Evolutionary conservation across 495 filamentous ascomycete species (phyloP), one percentile per base, ranked within the genome.

Genomic region (Penicillium lividum): DNA sequence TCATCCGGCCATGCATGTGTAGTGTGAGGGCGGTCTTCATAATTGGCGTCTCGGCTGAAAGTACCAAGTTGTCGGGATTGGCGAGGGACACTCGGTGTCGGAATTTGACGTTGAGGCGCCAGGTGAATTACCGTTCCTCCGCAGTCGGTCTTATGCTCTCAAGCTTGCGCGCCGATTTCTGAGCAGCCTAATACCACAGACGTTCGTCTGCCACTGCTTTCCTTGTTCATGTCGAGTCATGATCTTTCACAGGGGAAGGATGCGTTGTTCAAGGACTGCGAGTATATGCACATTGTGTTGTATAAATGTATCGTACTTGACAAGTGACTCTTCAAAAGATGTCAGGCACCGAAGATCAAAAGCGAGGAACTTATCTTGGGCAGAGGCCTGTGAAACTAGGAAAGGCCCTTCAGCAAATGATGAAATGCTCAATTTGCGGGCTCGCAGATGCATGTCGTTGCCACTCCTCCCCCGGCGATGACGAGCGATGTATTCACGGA

Each of bases 291-390:
- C n/a, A n/a, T n/a, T n/a, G n/a, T n/a, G n/a, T n/a, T 13, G 46
- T 49, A 1, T 3, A 31, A 3, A 3, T 31, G 7, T 13, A 10
- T 11, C 46, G 29, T 15, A 49, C 46, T 31, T 49, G 15, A 7
- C 15, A 49, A 49, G 46, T 49, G 25, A 49, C 29, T 16, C 46
- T 49, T 11, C n/a, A 15, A n/a, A 49, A 49, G 27, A 29, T 49
- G 29, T 49, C 15, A 50, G 11, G 44, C 44, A 46, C 44, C 44
- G 9, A 27, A 46, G 44, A 46, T 6, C 11, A 46, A 46, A 46
- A 16, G 44, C 18, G 44, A 46, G 44, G 18, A 46, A 46, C 44
- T 46, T 8, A 46, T 46, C 44, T 46, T 46, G 11, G 44, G 44
- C 44, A 46, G 44, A 16, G 18, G 18, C 44, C 44, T 46, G 11